Evolutionary conservation across 2,329 filamentous ascomycete genomes (phyloP).

Genomic region (Botrytis galanthina): DNA sequence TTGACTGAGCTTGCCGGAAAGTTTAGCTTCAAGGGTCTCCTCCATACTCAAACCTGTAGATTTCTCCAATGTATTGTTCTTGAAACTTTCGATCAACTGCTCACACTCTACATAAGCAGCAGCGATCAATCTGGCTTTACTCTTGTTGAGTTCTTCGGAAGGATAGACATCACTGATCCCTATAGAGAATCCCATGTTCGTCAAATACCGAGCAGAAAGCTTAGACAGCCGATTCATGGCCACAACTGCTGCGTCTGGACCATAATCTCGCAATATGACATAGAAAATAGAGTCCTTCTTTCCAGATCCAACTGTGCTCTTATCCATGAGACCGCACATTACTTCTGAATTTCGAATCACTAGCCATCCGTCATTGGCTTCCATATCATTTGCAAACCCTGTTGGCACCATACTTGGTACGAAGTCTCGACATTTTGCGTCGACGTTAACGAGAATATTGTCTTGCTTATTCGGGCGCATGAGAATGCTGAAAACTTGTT

Average conservation of each 20-base stretch:
- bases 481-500: constrained; percentile 90
- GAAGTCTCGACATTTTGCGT: constrained; percentile 87
- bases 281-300: constrained; percentile 99
- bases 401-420: constrained; percentile 48
- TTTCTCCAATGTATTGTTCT: constrained; percentile 77
- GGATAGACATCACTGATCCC: constrained; percentile 94
- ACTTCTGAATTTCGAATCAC: constrained; percentile 95
- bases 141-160: constrained; percentile 63
- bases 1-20: constrained; percentile 87
- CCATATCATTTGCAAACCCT: constrained; percentile 56
- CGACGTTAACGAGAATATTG: constrained; percentile 82
- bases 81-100: constrained; percentile 77
- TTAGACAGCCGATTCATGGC: constrained; percentile 95
- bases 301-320: constrained; percentile 91
- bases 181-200: constrained; percentile 92
- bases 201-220: constrained; percentile 82
- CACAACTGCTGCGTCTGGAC: constrained; percentile 79
- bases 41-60: constrained; percentile 88
- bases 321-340: constrained; percentile 98
- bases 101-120: constrained; percentile 80
- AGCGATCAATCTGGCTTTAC: constrained; percentile 74
- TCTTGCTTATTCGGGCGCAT: constrained; percentile 86
- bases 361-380: constrained; percentile 84
- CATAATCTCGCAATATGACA: constrained; percentile 91
- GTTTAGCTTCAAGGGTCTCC: constrained; percentile 83